phyloP scores from a whole-genome alignment of 768 basidiomycete genomes.

The Boletellus ananas region DNA sequence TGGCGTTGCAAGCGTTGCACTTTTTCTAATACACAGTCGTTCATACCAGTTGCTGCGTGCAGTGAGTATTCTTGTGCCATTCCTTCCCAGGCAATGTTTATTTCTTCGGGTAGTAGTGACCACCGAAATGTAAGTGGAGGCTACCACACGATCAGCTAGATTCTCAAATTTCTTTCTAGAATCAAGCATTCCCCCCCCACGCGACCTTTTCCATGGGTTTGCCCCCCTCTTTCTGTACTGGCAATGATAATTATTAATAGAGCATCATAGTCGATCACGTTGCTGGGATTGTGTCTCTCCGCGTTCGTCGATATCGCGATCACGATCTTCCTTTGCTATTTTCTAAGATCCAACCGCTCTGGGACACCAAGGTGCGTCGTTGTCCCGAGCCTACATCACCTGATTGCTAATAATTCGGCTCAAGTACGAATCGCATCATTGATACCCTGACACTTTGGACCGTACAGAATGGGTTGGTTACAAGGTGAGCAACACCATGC shows the following conservation, averaged over 20 bases:
- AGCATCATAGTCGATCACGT: conserved; percentile 42
- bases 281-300: conserved; percentile 46
- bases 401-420: not conserved
- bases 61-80: conserved; percentile 1
- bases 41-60: conserved; percentile 20
- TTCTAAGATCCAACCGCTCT: conserved; percentile 39
- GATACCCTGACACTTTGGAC: conserved; percentile 21
- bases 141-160: not conserved
- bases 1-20: no score
- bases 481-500: conserved; percentile 10
- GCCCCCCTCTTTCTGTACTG: not conserved
- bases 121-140: conserved; percentile 17
- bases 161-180: conserved; percentile 3
- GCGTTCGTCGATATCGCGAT: conserved; percentile 45
- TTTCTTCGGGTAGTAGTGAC: conserved; percentile 13
- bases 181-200: conserved; percentile 7
- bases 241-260: not conserved
- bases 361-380: conserved; percentile 28
- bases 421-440: conserved; percentile 21
- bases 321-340: conserved; percentile 39
- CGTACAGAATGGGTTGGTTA: conserved; percentile 21
- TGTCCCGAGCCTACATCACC: not conserved
- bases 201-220: conserved; percentile 9
- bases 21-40: not conserved
- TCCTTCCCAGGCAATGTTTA: not conserved